A percentile compares a stretch with the other conserved stretches of the same genome.
Conservation (phyloP, 495 filamentous ascomycete species). For the Aspergillus affinis region DNA sequence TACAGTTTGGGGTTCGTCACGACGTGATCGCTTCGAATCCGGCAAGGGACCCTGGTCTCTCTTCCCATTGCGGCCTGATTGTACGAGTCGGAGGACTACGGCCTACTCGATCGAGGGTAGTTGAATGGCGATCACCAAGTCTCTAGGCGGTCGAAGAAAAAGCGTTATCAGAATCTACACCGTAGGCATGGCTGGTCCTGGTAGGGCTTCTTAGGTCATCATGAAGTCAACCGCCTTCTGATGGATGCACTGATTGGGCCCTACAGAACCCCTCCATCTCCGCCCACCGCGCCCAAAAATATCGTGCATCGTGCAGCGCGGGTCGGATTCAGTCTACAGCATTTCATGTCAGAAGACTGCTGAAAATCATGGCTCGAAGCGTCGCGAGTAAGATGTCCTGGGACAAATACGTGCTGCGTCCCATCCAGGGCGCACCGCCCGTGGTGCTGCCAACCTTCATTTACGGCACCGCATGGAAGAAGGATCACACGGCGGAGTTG, state of each 20-base stretch:
- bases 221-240: slow-evolving; percentile 10
- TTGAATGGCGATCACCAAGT: no score
- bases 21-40: no score
- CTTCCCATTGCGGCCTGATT: neutral
- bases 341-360: neutral
- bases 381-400: slow-evolving; percentile 32
- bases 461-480: slow-evolving; percentile 91
- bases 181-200: no score
- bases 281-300: neutral
- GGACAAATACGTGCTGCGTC: slow-evolving; percentile 36
- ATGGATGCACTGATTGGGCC: neutral
- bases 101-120: neutral
- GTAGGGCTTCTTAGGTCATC: slow-evolving; percentile 8
- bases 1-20: no score
- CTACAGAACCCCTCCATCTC: slow-evolving; percentile 1
- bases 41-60: neutral
- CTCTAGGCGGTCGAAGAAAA: no score
- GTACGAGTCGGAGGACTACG: neutral
- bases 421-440: slow-evolving; percentile 27
- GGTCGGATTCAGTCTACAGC: neutral
- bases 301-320: neutral
- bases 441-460: slow-evolving; percentile 55
- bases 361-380: slow-evolving; percentile 27
- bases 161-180: no score
- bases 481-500: slow-evolving; percentile 62